These are phyloP conservation scores for Polyporus tsugae DNA, from an alignment of 1,284 basidiomycete species.

Conservation along the genomic window DNA sequence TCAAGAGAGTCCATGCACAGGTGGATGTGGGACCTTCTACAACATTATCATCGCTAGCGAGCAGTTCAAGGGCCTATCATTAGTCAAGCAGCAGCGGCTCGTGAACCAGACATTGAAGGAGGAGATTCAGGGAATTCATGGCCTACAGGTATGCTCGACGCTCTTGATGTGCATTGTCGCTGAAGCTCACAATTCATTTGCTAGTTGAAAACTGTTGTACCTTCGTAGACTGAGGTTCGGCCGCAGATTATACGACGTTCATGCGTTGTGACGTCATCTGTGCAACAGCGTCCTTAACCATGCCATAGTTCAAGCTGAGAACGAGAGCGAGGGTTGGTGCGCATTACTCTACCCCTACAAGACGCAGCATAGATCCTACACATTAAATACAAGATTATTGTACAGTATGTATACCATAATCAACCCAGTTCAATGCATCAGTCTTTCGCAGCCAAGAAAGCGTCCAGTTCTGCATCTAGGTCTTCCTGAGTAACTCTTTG, in stretches of 20 bases:
- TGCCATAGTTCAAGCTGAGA: neutral
- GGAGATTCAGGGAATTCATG: slow-evolving; percentile 94
- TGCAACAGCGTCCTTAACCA: neutral
- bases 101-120: slow-evolving; percentile 90
- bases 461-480: slow-evolving; percentile 80
- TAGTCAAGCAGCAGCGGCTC: slow-evolving; percentile 93
- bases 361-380: slow-evolving; percentile 17
- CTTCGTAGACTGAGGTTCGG: slow-evolving; percentile 20
- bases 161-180: neutral
- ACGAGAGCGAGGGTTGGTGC: slow-evolving; percentile 12
- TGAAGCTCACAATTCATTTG: neutral
- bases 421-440: slow-evolving; percentile 24
- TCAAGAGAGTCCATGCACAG: slow-evolving; percentile 49
- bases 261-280: slow-evolving; percentile 9
- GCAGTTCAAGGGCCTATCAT: slow-evolving; percentile 86
- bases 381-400: slow-evolving; percentile 19
- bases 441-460: slow-evolving; percentile 63
- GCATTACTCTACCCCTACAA: slow-evolving; percentile 25
- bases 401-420: slow-evolving; percentile 22
- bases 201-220: slow-evolving; percentile 31
- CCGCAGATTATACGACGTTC: neutral
- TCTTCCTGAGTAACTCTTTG: slow-evolving; percentile 72
- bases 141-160: slow-evolving; percentile 76
- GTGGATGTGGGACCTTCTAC: slow-evolving; percentile 97
- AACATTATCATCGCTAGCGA: slow-evolving; percentile 89